These are phyloP conservation scores for Austroboletus novae-zelandiae DNA, from an alignment of 1,284 basidiomycete genomes.

Conservation along the genomic window DNA sequence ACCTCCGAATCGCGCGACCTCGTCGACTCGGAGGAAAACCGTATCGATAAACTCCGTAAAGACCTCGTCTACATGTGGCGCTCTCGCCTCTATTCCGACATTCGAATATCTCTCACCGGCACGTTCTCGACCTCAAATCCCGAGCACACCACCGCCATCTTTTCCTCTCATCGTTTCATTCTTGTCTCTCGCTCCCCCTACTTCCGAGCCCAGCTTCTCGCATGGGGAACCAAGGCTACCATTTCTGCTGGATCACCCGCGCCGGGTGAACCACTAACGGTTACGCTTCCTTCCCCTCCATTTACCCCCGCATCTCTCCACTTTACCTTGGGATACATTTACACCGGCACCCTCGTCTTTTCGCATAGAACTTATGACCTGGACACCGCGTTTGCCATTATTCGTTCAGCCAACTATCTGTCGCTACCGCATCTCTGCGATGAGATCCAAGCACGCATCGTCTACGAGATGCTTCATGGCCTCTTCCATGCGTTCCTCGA, in stretches of 20 bases:
- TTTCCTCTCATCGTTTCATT: conserved; percentile 91
- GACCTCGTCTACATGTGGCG: conserved; percentile 97
- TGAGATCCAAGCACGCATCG: conserved; percentile 80
- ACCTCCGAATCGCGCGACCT: conserved; percentile 49
- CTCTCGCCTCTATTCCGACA: conserved; percentile 87
- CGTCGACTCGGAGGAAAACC: conserved; percentile 55
- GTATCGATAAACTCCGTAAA: conserved; percentile 86
- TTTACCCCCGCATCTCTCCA: conserved; percentile 94
- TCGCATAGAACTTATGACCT: conserved; percentile 93
- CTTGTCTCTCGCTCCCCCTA: conserved; percentile 88
- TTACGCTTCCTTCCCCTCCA: conserved; percentile 85
- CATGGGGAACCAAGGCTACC: conserved; percentile 44
- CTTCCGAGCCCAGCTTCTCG: conserved; percentile 72
- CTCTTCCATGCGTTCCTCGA: conserved; percentile 80
- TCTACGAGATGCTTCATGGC: conserved; percentile 86
- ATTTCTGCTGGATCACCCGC: conserved; percentile 25
- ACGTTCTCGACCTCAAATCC: conserved; percentile 59
- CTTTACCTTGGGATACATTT: conserved; percentile 92
- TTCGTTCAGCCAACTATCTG: conserved; percentile 83
- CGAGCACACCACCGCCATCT: conserved; percentile 73
- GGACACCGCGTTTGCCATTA: conserved; percentile 86
- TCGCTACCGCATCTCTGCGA: conserved; percentile 71
- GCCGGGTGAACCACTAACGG: conserved; percentile 47
- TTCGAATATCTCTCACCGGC: conserved; percentile 74
- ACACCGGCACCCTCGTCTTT: conserved; percentile 91